phyloP scores from a whole-genome alignment of 2,329 filamentous ascomycete genomes.

The Mycosphaerelloides madeirae region DNA sequence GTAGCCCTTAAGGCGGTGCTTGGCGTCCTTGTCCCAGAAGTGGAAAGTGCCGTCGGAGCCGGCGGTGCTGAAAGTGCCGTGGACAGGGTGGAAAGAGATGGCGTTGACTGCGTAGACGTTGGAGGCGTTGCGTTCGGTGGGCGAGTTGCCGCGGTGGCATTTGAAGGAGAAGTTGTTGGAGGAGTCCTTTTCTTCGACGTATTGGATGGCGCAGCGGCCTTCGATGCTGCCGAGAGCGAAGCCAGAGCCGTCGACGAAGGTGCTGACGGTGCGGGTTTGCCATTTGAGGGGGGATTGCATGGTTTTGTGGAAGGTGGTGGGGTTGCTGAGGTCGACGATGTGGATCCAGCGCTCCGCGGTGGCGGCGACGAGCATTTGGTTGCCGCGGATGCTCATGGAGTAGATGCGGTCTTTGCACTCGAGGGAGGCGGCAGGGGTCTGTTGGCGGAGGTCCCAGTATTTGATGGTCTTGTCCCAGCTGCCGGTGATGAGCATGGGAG shows the following conservation, averaged over 20 bases:
- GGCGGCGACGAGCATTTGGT: constrained; percentile 78
- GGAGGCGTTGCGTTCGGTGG: constrained; percentile 60
- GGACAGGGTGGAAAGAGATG: constrained; percentile 93
- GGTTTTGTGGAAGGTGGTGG: constrained; percentile 90
- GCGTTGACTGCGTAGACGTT: constrained; percentile 95
- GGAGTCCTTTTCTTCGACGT: constrained; percentile 88
- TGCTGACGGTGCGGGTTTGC: constrained; percentile 93
- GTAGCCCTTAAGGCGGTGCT: constrained; percentile 61
- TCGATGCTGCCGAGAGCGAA: constrained; percentile 97
- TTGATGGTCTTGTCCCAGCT: constrained; percentile 89
- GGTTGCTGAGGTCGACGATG: constrained; percentile 84
- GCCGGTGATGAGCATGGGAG: constrained; percentile 83
- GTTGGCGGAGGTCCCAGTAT: constrained; percentile 75
- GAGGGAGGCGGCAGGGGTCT: constrained; percentile 61
- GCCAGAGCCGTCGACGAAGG: constrained; percentile 84
- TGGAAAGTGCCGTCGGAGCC: constrained; percentile 95
- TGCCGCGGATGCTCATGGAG: constrained; percentile 80
- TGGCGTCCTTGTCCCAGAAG: constrained; percentile 73
- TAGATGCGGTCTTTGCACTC: constrained; percentile 75
- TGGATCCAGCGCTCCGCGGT: constrained; percentile 97
- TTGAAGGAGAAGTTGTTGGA: constrained; percentile 96
- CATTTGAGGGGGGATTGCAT: constrained; percentile 95
- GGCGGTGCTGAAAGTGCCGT: constrained; percentile 97
- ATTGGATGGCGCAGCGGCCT: constrained; percentile 95
- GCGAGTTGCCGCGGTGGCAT: constrained; percentile 81